These are phyloP conservation scores for Meyerozyma guilliermondii DNA, from an alignment of 1,139 yeast genomes.

Conservation along the genomic window DNA sequence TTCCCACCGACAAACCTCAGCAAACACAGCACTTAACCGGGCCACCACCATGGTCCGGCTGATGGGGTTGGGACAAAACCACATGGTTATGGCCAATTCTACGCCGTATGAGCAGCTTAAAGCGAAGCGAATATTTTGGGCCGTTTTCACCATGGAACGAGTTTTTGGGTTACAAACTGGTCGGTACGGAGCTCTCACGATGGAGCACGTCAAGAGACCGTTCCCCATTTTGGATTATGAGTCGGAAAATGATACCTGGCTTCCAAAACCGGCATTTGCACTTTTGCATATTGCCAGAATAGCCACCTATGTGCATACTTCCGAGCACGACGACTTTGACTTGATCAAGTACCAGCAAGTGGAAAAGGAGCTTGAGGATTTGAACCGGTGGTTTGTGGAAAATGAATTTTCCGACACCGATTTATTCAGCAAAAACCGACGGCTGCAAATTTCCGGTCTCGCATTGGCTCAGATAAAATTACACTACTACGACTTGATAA, in stretches of 20 bases:
- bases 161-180: slow-evolving; percentile 54
- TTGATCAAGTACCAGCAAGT: slow-evolving; percentile 29
- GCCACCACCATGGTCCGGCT: slow-evolving; percentile 53
- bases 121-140: slow-evolving; percentile 54
- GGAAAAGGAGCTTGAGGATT: slow-evolving; percentile 25
- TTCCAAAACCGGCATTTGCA: slow-evolving; percentile 46
- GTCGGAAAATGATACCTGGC: slow-evolving; percentile 48
- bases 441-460: slow-evolving; percentile 6
- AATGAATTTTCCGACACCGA: slow-evolving; percentile 33
- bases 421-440: slow-evolving; percentile 16
- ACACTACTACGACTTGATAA: slow-evolving; percentile 37
- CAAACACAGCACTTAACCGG: slow-evolving; percentile 47
- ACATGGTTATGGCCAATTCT: slow-evolving; percentile 14
- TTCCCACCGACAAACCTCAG: slow-evolving; percentile 54
- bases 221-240: slow-evolving; percentile 32
- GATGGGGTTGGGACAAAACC: slow-evolving; percentile 46
- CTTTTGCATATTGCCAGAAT: slow-evolving; percentile 40
- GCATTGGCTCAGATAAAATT: slow-evolving; percentile 35
- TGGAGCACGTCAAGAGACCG: slow-evolving; percentile 25
- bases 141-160: slow-evolving; percentile 53
- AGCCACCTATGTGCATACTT: slow-evolving; percentile 31
- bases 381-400: slow-evolving; percentile 31
- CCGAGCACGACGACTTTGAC: slow-evolving; percentile 22
- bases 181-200: slow-evolving; percentile 37
- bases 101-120: slow-evolving; percentile 46